These are phyloP conservation scores for Sporisorium graminicola DNA, from an alignment of 1,284 basidiomycete genomes.

Conservation along the genomic window DNA sequence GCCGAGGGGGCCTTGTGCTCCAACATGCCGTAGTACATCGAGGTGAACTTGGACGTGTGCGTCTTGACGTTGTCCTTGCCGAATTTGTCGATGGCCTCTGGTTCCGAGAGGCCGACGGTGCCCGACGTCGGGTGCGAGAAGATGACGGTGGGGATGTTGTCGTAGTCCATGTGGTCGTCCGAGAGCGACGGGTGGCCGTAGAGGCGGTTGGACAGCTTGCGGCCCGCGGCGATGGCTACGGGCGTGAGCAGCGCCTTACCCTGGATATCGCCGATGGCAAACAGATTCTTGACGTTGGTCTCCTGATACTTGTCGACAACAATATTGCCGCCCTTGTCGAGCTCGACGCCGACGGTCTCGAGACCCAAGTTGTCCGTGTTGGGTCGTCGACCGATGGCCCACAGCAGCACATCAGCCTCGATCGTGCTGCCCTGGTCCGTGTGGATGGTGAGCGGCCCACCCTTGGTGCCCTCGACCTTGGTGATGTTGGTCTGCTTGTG, in stretches of 20 bases:
- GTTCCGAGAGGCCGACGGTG: constrained; percentile 76
- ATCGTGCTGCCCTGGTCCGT: constrained; percentile 77
- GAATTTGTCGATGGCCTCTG: constrained; percentile 86
- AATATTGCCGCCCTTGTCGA: constrained; percentile 83
- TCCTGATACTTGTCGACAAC: constrained; percentile 89
- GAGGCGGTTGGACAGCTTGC: constrained; percentile 87
- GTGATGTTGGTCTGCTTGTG: constrained; percentile 83
- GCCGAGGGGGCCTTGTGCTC: constrained; percentile 77
- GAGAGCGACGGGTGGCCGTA: constrained; percentile 88
- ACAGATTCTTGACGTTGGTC: constrained; percentile 79
- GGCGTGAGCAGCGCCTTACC: constrained; percentile 94
- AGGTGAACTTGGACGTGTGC: constrained; percentile 76
- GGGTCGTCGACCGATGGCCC: constrained; percentile 92
- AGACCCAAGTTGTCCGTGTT: constrained; percentile 84
- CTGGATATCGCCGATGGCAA: constrained; percentile 89
- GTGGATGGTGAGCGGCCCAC: constrained; percentile 61
- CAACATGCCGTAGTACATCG: constrained; percentile 69
- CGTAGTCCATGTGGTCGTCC: constrained; percentile 88
- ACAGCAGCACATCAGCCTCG: constrained; percentile 89
- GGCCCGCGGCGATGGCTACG: constrained; percentile 97
- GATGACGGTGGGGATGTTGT: constrained; percentile 80
- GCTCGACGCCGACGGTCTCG: constrained; percentile 81
- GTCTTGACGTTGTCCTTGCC: constrained; percentile 88
- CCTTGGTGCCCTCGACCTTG: constrained; percentile 76
- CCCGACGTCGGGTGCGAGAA: constrained; percentile 61